phyloP scores from a whole-genome alignment of 805 yeast species.

The Maudiozyma barnettii region DNA sequence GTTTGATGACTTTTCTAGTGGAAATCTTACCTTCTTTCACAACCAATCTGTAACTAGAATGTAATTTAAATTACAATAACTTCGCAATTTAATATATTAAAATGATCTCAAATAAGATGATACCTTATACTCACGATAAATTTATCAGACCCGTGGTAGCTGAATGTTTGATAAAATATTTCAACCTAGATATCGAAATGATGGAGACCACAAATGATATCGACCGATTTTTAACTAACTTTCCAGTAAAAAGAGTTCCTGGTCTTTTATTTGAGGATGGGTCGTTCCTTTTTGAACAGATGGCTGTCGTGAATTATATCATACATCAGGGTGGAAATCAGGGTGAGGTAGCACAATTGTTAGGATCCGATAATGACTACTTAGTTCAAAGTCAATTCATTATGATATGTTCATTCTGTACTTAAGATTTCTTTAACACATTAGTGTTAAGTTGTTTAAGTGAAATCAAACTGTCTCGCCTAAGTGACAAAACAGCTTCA shows the following conservation, averaged over 20 bases:
- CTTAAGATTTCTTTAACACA: conserved; percentile 50
- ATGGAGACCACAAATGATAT: conserved; percentile 28
- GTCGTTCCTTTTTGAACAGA: conserved; percentile 55
- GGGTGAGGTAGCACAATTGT: conserved; percentile 33
- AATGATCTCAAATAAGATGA: conserved; percentile 16
- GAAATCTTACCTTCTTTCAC: no score
- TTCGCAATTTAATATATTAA: no score
- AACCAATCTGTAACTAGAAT: no score
- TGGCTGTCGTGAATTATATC: conserved; percentile 50
- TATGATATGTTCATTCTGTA: conserved; percentile 68
- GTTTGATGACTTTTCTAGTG: no score
- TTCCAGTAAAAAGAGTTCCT: conserved; percentile 60
- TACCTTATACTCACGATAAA: conserved; percentile 33
- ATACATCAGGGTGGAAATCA: conserved; percentile 29
- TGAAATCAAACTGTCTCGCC: conserved; percentile 53
- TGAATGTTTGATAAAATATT: conserved; percentile 45
- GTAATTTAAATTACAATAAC: no score
- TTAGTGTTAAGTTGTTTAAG: conserved; percentile 42
- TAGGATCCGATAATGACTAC: conserved; percentile 36
- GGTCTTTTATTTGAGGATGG: conserved; percentile 66
- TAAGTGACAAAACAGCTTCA: conserved; percentile 59
- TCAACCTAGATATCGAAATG: conserved; percentile 48
- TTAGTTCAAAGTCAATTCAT: conserved; percentile 43
- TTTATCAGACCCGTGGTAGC: conserved; percentile 26
- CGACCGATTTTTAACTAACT: conserved; percentile 33